Conservation (phyloP, 83 land plant genomes). For the Picea engelmannii region DNA sequence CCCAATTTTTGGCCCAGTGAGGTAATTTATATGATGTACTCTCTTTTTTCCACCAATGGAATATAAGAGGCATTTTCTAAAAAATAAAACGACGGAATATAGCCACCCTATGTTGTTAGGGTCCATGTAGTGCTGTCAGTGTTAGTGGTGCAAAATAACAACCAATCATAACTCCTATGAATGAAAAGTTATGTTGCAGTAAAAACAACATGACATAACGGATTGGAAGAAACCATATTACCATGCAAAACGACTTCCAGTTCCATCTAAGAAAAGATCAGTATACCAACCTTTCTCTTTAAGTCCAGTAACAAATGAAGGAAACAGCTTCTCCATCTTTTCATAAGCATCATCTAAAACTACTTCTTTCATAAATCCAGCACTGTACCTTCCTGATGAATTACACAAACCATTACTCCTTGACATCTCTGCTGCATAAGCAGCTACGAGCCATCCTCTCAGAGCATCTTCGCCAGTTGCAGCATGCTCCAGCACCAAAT, state of each 20-base stretch:
- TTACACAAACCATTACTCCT: constrained; percentile 12
- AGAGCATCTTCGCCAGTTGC: constrained; percentile 96
- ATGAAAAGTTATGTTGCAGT: too few species aligned
- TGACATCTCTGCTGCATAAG: constrained; percentile 59
- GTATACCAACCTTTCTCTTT: constrained; percentile 92
- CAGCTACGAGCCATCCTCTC: constrained; percentile 92
- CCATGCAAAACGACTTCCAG: constrained; percentile 74
- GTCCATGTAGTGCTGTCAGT: too few species aligned
- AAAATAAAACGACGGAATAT: too few species aligned
- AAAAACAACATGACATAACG: too few species aligned
- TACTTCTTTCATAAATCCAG: constrained; percentile 12
- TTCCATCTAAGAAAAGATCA: constrained; percentile 84
- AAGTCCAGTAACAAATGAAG: constrained; percentile 59
- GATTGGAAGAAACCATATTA: constrained; percentile 14
- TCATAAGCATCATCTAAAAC: constrained; percentile 63
- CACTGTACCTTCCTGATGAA: constrained; percentile 3
- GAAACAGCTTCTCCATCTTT: constrained; percentile 54
- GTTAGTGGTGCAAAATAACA: too few species aligned
- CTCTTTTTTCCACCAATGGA: too few species aligned
- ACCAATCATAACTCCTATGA: too few species aligned
- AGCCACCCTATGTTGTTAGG: too few species aligned
- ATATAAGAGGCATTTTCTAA: too few species aligned
- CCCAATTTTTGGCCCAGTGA: too few species aligned
- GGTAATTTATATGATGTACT: too few species aligned
- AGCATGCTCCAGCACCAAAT: constrained; percentile 73